Evolutionary conservation across 306 rosid species (phyloP).

Genomic region (Ormosia emarginata): DNA sequence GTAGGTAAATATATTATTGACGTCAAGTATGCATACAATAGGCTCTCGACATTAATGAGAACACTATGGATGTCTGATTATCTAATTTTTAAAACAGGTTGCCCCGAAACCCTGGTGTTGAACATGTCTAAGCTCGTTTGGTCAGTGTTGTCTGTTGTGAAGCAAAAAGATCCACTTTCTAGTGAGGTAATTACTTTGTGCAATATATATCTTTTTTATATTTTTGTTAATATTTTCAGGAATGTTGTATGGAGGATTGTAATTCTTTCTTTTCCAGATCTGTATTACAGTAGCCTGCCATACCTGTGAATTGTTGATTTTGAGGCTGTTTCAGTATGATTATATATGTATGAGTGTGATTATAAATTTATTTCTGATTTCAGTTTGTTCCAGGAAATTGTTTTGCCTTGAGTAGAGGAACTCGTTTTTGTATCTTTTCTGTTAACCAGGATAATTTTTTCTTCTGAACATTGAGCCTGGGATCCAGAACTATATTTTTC

Average conservation of each 20-base stretch:
- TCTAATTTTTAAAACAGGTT: conserved; percentile 51
- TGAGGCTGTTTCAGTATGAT: not conserved
- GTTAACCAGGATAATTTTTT: not conserved
- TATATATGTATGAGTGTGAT: not conserved
- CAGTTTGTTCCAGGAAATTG: not conserved
- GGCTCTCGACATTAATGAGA: not conserved
- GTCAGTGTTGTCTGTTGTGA: conserved; percentile 72
- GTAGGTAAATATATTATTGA: not conserved
- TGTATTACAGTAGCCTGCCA: not conserved
- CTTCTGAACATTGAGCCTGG: not conserved
- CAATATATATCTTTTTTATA: not conserved
- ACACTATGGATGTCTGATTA: conserved; percentile 14
- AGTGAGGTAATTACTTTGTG: conserved; percentile 75
- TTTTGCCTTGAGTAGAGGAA: not conserved
- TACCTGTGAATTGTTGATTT: conserved; percentile 1
- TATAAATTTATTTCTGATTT: not conserved
- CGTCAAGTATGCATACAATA: not conserved
- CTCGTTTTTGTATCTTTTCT: not conserved
- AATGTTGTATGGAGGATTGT: conserved; percentile 3
- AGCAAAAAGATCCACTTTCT: conserved; percentile 88
- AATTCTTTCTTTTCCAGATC: not conserved
- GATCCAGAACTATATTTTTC: not conserved
- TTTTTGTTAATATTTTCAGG: not conserved
- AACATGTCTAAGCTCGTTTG: conserved; percentile 92
- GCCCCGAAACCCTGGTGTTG: conserved; percentile 79